Evolutionary conservation across 164 flowering plant genomes (phyloP).

Genomic region (Chimonanthus salicifolius): DNA sequence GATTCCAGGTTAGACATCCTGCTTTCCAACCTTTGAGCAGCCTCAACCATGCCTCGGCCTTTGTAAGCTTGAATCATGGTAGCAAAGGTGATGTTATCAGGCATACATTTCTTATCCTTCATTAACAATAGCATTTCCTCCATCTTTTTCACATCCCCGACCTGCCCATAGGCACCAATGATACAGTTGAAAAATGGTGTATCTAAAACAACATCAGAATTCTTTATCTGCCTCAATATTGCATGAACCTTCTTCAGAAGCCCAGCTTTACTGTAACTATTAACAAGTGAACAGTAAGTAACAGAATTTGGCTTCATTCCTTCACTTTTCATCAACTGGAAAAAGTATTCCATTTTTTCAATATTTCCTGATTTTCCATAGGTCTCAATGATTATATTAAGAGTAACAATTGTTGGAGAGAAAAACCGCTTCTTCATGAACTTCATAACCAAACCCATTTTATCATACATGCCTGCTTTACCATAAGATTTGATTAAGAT

Average conservation of each 20-base stretch:
- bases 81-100: conserved; percentile 65
- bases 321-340: conserved; percentile 64
- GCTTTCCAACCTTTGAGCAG: conserved; percentile 29
- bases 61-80: conserved; percentile 67
- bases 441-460: conserved; percentile 58
- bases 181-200: conserved; percentile 79
- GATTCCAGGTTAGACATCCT: conserved; percentile 6
- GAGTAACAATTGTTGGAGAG: conserved; percentile 65
- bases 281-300: conserved; percentile 78
- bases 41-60: conserved; percentile 51
- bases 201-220: conserved; percentile 71
- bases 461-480: conserved; percentile 54
- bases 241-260: conserved; percentile 44
- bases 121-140: conserved; percentile 47
- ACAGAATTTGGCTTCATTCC: conserved; percentile 82
- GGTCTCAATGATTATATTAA: conserved; percentile 58
- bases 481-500: conserved; percentile 79
- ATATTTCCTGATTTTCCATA: conserved; percentile 63
- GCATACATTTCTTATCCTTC: conserved; percentile 55
- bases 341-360: conserved; percentile 67
- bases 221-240: conserved; percentile 66
- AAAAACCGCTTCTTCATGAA: conserved; percentile 73
- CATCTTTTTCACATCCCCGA: conserved; percentile 59
- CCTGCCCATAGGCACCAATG: conserved; percentile 72
- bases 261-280: conserved; percentile 62